Evolutionary conservation across 345 rosid species (phyloP).

Genomic region (Litchi chinensis): DNA sequence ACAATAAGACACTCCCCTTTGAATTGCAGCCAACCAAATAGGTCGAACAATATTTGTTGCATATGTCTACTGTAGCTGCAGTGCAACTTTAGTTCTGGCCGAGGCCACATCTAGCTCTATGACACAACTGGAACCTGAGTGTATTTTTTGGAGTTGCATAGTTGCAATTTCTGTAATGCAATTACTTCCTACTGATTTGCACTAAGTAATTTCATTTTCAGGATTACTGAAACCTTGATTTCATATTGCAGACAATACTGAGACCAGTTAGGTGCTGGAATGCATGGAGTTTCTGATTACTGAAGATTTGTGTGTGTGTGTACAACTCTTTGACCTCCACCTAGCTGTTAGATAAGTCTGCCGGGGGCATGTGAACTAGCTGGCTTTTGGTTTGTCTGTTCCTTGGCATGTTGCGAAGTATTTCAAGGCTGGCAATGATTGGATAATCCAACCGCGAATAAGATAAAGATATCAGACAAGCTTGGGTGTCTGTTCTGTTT

Average conservation of each 20-base stretch:
- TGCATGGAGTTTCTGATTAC: conserved; percentile 17
- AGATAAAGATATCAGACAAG: conserved; percentile 11
- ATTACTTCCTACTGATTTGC: neutral
- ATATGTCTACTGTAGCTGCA: neutral
- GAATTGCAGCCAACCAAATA: neutral
- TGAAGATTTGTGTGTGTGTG: neutral
- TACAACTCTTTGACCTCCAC: conserved; percentile 11
- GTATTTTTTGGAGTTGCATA: neutral
- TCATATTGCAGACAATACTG: conserved; percentile 3
- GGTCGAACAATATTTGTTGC: neutral
- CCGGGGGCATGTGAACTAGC: neutral
- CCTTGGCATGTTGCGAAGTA: neutral
- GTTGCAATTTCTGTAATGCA: neutral
- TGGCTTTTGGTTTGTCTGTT: conserved; percentile 11
- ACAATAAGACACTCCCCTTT: neutral
- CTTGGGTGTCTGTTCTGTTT: conserved; percentile 9
- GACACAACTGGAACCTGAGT: neutral
- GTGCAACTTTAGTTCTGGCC: neutral
- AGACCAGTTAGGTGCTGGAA: conserved; percentile 19
- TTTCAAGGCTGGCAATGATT: neutral
- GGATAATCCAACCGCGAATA: neutral
- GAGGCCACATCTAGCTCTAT: neutral
- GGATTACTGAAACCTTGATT: neutral
- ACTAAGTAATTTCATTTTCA: neutral
- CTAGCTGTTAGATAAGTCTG: neutral